These are phyloP conservation scores for Cercophora sp. DNA, from an alignment of 495 filamentous ascomycete species.

Conservation along the genomic window DNA sequence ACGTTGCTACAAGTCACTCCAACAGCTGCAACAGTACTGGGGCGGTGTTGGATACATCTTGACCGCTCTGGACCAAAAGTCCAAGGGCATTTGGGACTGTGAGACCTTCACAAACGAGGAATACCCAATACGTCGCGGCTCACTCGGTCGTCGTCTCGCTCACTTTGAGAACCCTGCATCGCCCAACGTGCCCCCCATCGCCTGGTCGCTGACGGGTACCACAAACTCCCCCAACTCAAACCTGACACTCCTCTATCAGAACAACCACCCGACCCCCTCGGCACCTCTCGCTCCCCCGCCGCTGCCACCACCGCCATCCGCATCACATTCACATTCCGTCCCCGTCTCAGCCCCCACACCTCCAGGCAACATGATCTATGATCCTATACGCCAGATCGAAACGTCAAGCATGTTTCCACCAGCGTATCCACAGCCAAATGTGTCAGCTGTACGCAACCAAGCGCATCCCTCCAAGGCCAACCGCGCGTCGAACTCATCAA, in stretches of 20 bases:
- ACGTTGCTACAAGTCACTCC: conserved; percentile 73
- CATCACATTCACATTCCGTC: conserved; percentile 12
- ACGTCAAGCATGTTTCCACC: conserved; percentile 38
- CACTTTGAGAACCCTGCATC: conserved; percentile 33
- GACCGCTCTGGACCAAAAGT: conserved; percentile 79
- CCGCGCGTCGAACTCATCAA: conserved; percentile 26
- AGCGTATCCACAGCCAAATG: conserved; percentile 44
- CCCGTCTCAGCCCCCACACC: conserved; percentile 38
- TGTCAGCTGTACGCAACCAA: conserved; percentile 40
- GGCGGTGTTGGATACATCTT: conserved; percentile 82
- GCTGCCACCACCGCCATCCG: conserved; percentile 1
- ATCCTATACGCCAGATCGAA: conserved; percentile 49
- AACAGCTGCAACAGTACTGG: conserved; percentile 75
- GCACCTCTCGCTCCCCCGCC: conserved; percentile 18
- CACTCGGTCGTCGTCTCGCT: conserved; percentile 26
- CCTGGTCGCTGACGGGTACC: conserved; percentile 74
- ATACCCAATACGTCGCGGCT: conserved; percentile 63
- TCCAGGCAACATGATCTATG: conserved; percentile 50
- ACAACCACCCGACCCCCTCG: conserved; percentile 23
- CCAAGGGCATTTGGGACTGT: conserved; percentile 77
- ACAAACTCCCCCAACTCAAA: conserved; percentile 78
- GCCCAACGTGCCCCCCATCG: conserved; percentile 53
- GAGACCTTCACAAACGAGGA: conserved; percentile 75
- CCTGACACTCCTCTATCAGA: conserved; percentile 68
- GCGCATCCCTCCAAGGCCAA: conserved; percentile 19